These are phyloP conservation scores for Mycena galericulata DNA, from an alignment of 768 basidiomycete genomes.

Conservation along the genomic window DNA sequence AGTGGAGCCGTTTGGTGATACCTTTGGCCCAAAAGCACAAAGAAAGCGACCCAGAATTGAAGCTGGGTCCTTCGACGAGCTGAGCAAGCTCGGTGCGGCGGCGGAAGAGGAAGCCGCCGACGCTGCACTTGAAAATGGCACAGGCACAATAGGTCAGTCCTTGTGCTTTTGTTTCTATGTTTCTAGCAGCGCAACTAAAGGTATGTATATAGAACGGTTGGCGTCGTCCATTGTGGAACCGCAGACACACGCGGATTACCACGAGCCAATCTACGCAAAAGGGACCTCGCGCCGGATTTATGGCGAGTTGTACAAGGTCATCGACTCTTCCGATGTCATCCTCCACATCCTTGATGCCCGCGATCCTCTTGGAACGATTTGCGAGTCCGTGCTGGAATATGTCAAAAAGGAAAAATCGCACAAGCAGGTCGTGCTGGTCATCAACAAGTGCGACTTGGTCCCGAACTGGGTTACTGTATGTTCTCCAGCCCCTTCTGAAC, in stretches of 20 bases:
- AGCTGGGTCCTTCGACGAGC: slow-evolving; percentile 93
- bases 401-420: slow-evolving; percentile 96
- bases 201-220: slow-evolving; percentile 54
- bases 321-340: slow-evolving; percentile 97
- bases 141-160: slow-evolving; percentile 59
- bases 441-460: slow-evolving; percentile 99
- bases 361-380: slow-evolving; percentile 95
- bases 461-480: slow-evolving; percentile 98
- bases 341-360: slow-evolving; percentile 96
- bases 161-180: not conserved
- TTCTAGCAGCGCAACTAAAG: not conserved
- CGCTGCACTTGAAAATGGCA: slow-evolving; percentile 50
- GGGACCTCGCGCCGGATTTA: slow-evolving; percentile 97
- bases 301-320: slow-evolving; percentile 98
- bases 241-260: slow-evolving; percentile 80
- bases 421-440: slow-evolving; percentile 95
- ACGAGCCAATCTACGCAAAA: slow-evolving; percentile 94
- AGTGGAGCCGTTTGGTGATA: slow-evolving; percentile 94
- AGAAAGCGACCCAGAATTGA: slow-evolving; percentile 90
- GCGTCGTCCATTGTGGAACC: slow-evolving; percentile 63
- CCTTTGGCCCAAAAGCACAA: slow-evolving; percentile 96
- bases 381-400: slow-evolving; percentile 93
- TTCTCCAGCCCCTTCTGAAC: slow-evolving; percentile 32
- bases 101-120: slow-evolving; percentile 67
- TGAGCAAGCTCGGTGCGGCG: slow-evolving; percentile 72